Evolutionary conservation across 805 yeast species (phyloP), one percentile per base, ranked within the genome.

Genomic region (Starmerella cellae): DNA sequence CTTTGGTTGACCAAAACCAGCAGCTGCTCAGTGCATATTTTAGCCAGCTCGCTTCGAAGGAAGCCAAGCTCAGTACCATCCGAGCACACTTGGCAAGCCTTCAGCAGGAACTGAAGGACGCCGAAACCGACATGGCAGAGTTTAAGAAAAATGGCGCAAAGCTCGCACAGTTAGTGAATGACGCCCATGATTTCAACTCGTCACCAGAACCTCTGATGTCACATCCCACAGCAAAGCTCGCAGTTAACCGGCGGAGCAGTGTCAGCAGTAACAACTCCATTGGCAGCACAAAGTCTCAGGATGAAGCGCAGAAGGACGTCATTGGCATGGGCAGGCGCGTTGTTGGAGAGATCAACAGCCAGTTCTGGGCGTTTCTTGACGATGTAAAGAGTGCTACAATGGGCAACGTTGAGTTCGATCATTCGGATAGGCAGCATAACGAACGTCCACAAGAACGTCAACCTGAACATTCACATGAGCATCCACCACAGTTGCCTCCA

Each of bases 21-120:
- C 18, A 21, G 14, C 23, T 39, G 3, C 28, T 46, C 13, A 39
- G 34, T 27, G 37, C 42, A 5, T 40, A 37, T 11, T 38, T 46
- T 18, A 40, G 35, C 26, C 50, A 60, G 37, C 55, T 65, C 27
- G 69, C 69, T 1, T 51, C 59, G 22, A 59, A 60, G 42, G 66
- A 65, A 46, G 56, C 66, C 2, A 56, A 56, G 3, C 64, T 65
- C 9, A 56, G 57, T 20, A 66, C 62, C 41, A 55, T 65, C 26
- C 45, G 55, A 17, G 57, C 55, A 37, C 60, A 55, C 27, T 37
- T 57, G 31, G 43, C 44, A 23, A 46, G 54, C 29, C 47, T 60
- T n/a, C 54, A 51, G 37, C 52, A 44, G 23, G 57, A 59, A 38
- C 56, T 65, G 41, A 49, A 52, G 26, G 55, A 50, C 27, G 67